Evolutionary conservation across 805 yeast genomes (phyloP).

Genomic region (Hanseniaspora singularis): DNA sequence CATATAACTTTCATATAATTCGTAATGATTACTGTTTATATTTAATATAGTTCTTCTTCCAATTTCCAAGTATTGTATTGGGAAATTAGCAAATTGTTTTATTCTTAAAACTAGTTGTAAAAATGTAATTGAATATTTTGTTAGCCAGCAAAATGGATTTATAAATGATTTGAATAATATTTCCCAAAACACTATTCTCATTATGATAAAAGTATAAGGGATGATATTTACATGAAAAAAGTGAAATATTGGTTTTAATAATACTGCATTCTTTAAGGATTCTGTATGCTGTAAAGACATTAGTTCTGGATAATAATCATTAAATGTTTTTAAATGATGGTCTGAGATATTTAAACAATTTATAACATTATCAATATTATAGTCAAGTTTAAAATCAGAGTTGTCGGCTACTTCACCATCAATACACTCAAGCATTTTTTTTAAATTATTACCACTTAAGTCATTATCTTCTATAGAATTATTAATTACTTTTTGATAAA

Average conservation of each 20-base stretch:
- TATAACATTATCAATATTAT: conserved; percentile 9
- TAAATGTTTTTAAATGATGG: conserved; percentile 20
- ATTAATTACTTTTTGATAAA: conserved; percentile 22
- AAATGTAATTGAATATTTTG: conserved; percentile 44
- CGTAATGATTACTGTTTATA: not conserved
- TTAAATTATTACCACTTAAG: not conserved
- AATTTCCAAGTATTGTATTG: conserved; percentile 59
- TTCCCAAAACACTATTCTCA: conserved; percentile 1
- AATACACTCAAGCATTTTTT: not conserved
- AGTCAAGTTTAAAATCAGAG: not conserved
- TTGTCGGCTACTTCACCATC: not conserved
- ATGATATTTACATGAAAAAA: not conserved
- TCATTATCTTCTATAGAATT: not conserved
- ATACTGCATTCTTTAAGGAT: conserved; percentile 2
- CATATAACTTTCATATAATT: conserved; percentile 34
- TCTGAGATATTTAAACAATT: conserved; percentile 22
- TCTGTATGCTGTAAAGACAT: conserved; percentile 15
- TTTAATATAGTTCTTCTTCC: conserved; percentile 19
- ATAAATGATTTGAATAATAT: not conserved
- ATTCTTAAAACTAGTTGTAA: conserved; percentile 70
- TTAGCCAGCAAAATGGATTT: conserved; percentile 26
- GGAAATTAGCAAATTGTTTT: conserved; percentile 66
- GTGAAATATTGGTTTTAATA: conserved; percentile 9
- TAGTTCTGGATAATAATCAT: conserved; percentile 17
- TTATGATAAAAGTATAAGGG: conserved; percentile 7